Conservation (phyloP, 257 asterid genomes). For the Jacaranda mimosifolia region DNA sequence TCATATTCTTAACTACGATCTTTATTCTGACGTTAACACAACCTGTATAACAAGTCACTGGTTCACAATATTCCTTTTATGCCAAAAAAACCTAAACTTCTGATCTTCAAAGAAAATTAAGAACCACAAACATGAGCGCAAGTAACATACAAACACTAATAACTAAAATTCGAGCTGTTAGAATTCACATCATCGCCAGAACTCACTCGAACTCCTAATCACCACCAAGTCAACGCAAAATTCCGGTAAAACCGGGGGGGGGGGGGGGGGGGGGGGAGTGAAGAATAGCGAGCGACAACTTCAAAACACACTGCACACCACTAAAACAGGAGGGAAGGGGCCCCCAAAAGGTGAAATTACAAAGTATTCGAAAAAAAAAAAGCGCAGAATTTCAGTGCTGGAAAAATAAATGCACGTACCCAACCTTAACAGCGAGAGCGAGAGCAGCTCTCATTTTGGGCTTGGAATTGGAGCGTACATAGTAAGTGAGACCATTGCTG, state of each 20-base stretch:
- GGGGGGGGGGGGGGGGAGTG: no score
- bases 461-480: conserved; percentile 90
- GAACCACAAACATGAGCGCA: not conserved
- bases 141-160: not conserved
- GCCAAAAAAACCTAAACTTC: not conserved
- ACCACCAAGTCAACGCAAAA: conserved; percentile 20
- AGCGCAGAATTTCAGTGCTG: not conserved
- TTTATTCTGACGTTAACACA: not conserved
- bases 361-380: not conserved
- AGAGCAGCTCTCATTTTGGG: conserved; percentile 98
- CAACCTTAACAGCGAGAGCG: conserved; percentile 89
- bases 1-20: conserved; percentile 1
- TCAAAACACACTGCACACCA: conserved; percentile 14
- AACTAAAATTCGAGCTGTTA: not conserved
- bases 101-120: not conserved
- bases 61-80: not conserved
- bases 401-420: conserved; percentile 57
- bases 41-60: not conserved
- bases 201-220: conserved; percentile 8
- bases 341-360: not conserved
- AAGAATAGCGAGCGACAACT: not conserved
- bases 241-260: no score
- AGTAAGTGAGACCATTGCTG: conserved; percentile 83
- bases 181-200: conserved; percentile 11
- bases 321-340: not conserved